Conservation (phyloP, 1,139 yeast genomes). For the Nakaseomyces glabratus region DNA sequence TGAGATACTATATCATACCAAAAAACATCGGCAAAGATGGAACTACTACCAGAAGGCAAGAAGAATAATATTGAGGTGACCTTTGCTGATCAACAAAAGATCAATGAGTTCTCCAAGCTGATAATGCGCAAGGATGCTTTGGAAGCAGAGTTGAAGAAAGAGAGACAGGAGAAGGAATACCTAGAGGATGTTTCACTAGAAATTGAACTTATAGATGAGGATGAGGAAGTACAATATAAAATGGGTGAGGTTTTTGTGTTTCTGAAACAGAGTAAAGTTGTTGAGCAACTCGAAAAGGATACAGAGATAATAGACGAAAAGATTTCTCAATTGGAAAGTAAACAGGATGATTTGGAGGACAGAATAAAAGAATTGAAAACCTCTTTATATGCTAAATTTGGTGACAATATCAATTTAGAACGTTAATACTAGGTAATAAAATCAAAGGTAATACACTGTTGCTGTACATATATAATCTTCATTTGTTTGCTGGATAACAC, state of each 20-base stretch:
- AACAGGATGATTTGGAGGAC: slow-evolving; percentile 45
- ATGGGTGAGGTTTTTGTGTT: slow-evolving; percentile 67
- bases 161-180: slow-evolving; percentile 71
- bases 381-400: slow-evolving; percentile 79
- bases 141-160: slow-evolving; percentile 41
- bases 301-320: slow-evolving; percentile 42
- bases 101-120: slow-evolving; percentile 78
- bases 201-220: slow-evolving; percentile 72
- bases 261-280: slow-evolving; percentile 55
- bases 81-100: slow-evolving; percentile 82
- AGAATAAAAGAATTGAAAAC: slow-evolving; percentile 55
- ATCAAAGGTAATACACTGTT: too few relatives aligned
- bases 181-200: slow-evolving; percentile 81
- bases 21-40: slow-evolving; percentile 32
- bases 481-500: too few relatives aligned
- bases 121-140: slow-evolving; percentile 59
- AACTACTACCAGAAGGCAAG: slow-evolving; percentile 57
- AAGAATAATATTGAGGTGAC: slow-evolving; percentile 66
- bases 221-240: slow-evolving; percentile 52
- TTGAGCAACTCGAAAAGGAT: slow-evolving; percentile 56
- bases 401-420: slow-evolving; percentile 81
- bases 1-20: neutral
- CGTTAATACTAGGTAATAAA: slow-evolving; percentile 29
- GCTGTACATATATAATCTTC: too few relatives aligned
- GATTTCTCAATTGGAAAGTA: slow-evolving; percentile 40